Percentiles rank a stretch among this genome's conserved stretches.
These are phyloP conservation scores for Carex arenaria DNA, from an alignment of 202 grass and related monocot species.

Conservation along the genomic window DNA sequence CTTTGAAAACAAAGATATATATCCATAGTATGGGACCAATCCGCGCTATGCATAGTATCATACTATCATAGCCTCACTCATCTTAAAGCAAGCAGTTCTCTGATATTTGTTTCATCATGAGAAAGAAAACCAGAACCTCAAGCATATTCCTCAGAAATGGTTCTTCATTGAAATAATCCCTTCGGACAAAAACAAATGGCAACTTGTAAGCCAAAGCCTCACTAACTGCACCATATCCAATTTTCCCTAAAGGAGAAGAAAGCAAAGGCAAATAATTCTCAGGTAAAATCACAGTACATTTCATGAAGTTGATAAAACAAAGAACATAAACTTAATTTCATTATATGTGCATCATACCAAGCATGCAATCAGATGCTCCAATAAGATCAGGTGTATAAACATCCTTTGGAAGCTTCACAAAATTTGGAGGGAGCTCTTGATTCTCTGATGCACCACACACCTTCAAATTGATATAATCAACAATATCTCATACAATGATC, in stretches of 20 bases:
- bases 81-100: not conserved
- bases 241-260: slow-evolving; percentile 61
- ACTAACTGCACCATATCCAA: slow-evolving; percentile 91
- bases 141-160: slow-evolving; percentile 98
- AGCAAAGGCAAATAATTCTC: slow-evolving; percentile 8
- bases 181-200: slow-evolving; percentile 91
- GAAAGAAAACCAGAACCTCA: slow-evolving; percentile 60
- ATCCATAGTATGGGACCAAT: no score
- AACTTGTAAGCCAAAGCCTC: slow-evolving; percentile 93
- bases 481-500: slow-evolving; percentile 15
- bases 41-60: no score
- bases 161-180: slow-evolving; percentile 99
- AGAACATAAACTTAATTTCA: not conserved
- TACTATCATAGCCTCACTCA: no score
- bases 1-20: no score
- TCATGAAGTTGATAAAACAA: not conserved
- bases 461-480: slow-evolving; percentile 35
- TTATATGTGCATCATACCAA: slow-evolving; percentile 53
- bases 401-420: slow-evolving; percentile 91
- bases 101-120: slow-evolving; percentile 6
- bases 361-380: slow-evolving; percentile 97
- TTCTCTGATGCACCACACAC: slow-evolving; percentile 92
- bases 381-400: slow-evolving; percentile 94
- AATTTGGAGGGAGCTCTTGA: slow-evolving; percentile 88
- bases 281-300: slow-evolving; percentile 8